Conservation (phyloP, 2,329 filamentous ascomycete genomes). For the Fusarium sp. region DNA sequence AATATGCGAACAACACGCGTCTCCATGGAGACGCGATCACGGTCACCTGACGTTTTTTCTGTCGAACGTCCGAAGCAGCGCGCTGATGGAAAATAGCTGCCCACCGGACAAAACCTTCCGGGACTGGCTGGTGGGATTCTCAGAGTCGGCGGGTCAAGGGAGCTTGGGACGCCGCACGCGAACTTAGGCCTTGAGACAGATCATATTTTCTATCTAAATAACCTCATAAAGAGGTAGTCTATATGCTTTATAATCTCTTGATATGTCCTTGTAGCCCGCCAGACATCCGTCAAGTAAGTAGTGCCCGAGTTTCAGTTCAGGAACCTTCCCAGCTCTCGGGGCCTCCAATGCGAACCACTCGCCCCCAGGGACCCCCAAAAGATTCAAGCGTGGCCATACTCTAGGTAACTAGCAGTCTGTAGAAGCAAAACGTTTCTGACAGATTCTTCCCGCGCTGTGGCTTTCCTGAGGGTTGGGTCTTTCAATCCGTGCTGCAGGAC, state of each 20-base stretch:
- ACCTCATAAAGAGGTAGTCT: fast-evolving
- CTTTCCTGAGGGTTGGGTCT: background rate
- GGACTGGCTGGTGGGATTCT: background rate
- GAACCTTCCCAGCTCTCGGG: background rate
- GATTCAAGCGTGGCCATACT: background rate
- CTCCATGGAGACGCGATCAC: background rate
- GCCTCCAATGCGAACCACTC: background rate
- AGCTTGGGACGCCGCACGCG: background rate
- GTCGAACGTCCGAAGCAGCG: background rate
- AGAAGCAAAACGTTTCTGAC: too few relatives aligned
- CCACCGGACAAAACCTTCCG: background rate
- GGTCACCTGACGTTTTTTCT: background rate
- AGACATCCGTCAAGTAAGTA: background rate
- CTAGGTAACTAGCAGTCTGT: too few relatives aligned
- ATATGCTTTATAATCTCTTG: background rate
- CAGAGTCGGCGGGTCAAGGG: background rate
- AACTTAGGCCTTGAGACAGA: background rate
- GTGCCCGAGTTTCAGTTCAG: background rate
- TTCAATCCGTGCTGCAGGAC: background rate
- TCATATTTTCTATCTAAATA: background rate
- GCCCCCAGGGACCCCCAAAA: background rate
- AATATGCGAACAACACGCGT: background rate
- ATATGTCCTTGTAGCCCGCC: fast-evolving
- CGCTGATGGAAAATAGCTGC: background rate
- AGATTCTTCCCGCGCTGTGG: background rate